Percentiles rank a stretch among this genome's conserved stretches.
These are phyloP conservation scores for Pseudogymnoascus pannorum DNA, from an alignment of 2,329 filamentous ascomycete genomes.

Conservation along the genomic window DNA sequence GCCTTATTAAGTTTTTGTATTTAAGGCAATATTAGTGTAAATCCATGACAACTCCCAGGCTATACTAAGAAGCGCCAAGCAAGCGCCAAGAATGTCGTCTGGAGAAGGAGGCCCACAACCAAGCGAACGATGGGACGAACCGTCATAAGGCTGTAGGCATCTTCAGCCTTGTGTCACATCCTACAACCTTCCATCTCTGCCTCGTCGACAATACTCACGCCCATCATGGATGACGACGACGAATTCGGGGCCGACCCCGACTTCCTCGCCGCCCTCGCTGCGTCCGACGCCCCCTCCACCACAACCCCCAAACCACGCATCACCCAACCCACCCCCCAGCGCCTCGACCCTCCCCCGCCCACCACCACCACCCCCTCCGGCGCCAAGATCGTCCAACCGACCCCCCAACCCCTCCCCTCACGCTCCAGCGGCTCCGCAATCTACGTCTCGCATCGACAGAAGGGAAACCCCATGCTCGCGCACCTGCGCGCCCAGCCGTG, in stretches of 20 bases:
- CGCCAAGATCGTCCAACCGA: conserved; percentile 71
- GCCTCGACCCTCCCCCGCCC: conserved; percentile 45
- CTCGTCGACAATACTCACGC: background rate
- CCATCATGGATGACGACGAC: conserved; percentile 42
- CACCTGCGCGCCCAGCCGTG: conserved; percentile 76
- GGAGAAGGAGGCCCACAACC: background rate
- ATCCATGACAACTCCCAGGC: background rate
- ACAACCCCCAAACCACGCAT: conserved; percentile 32
- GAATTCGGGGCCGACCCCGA: conserved; percentile 49
- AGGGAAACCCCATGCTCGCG: conserved; percentile 87
- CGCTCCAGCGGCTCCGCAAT: conserved; percentile 64
- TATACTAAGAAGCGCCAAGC: background rate
- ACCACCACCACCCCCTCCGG: conserved; percentile 27
- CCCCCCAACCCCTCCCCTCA: conserved; percentile 72
- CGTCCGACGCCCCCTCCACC: conserved; percentile 23
- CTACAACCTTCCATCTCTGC: background rate
- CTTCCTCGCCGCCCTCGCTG: conserved; percentile 48
- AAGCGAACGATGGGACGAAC: background rate
- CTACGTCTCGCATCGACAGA: conserved; percentile 83
- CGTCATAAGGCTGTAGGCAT: background rate
- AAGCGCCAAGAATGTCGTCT: background rate
- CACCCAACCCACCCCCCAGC: conserved; percentile 46
- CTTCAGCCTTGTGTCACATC: conserved; percentile 1
- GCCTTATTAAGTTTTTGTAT: background rate
- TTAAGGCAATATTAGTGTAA: background rate